phyloP scores from a whole-genome alignment of 2,329 filamentous ascomycete genomes.

The Penicillium sp. region DNA sequence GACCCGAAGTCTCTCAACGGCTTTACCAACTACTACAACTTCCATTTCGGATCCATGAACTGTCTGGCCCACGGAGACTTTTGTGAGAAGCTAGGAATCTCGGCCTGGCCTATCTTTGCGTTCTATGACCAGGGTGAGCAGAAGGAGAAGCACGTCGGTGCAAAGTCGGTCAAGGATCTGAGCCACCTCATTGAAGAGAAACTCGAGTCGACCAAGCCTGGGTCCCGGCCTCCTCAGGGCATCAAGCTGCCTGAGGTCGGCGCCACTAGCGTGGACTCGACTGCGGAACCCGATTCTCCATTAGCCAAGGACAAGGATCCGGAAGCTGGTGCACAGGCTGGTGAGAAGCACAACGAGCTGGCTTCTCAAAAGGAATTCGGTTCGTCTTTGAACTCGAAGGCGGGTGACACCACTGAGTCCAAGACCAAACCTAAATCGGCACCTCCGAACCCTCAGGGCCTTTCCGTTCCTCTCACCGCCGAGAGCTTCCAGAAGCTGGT shows the following conservation, averaged over 20 bases:
- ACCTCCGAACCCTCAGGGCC: conserved; percentile 74
- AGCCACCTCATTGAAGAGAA: conserved; percentile 74
- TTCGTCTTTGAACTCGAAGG: conserved; percentile 21
- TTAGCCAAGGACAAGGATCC: conserved; percentile 49
- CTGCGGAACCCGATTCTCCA: conserved; percentile 41
- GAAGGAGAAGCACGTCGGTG: conserved; percentile 66
- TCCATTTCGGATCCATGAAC: conserved; percentile 84
- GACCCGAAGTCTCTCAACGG: conserved; percentile 61
- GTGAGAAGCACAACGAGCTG: conserved; percentile 49
- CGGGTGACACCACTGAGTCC: conserved; percentile 46
- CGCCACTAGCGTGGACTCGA: conserved; percentile 56
- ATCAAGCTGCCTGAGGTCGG: conserved; percentile 73
- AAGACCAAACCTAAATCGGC: conserved; percentile 56
- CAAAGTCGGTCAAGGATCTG: conserved; percentile 68
- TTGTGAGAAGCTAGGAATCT: conserved; percentile 70
- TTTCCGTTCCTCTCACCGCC: conserved; percentile 74
- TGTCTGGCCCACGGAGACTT: conserved; percentile 82
- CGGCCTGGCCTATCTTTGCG: conserved; percentile 74
- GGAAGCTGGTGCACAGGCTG: conserved; percentile 42
- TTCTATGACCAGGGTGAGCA: conserved; percentile 79
- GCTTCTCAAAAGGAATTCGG: conserved; percentile 30
- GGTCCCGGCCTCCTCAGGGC: conserved; percentile 71
- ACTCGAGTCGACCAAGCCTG: conserved; percentile 78
- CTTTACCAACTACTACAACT: conserved; percentile 84
- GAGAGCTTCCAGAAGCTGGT: conserved; percentile 87